These are phyloP conservation scores for Xylaria sp. DNA, from an alignment of 2,329 filamentous ascomycete species.

Conservation along the genomic window DNA sequence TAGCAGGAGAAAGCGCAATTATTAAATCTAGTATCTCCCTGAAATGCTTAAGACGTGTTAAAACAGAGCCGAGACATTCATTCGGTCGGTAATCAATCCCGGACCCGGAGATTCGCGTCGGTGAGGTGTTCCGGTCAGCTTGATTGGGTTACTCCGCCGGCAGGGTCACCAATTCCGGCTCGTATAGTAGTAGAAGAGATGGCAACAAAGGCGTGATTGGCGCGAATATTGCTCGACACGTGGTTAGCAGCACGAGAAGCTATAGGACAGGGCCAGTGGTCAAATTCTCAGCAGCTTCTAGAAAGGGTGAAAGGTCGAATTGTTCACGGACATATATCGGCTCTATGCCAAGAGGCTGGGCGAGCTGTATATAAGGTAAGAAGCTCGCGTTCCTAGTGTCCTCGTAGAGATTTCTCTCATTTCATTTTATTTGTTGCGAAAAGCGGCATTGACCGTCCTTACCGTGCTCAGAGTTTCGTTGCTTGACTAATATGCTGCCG, in stretches of 20 bases:
- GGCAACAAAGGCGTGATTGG: background rate
- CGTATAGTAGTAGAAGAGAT: background rate
- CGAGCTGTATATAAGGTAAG: background rate
- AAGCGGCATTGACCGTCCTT: background rate
- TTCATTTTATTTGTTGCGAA: background rate
- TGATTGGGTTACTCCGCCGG: conserved; percentile 27
- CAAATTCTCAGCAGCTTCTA: background rate
- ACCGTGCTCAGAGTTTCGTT: background rate
- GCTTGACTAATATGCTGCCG: background rate
- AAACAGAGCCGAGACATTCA: background rate
- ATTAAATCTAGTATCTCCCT: background rate
- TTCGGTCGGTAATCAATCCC: conserved; percentile 32
- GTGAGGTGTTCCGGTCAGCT: conserved; percentile 20
- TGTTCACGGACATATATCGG: background rate
- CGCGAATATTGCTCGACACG: background rate
- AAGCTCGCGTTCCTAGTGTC: no score
- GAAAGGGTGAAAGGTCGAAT: background rate
- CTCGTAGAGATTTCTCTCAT: background rate
- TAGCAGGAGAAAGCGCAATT: background rate
- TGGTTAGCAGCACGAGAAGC: background rate
- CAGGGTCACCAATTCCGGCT: conserved; percentile 5
- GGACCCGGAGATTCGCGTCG: conserved; percentile 28
- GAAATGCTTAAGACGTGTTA: background rate
- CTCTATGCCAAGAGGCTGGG: background rate
- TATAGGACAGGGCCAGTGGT: conserved; percentile 1